These are phyloP conservation scores for Arachis stenosperma DNA, from an alignment of 306 rosid genomes.

Conservation along the genomic window DNA sequence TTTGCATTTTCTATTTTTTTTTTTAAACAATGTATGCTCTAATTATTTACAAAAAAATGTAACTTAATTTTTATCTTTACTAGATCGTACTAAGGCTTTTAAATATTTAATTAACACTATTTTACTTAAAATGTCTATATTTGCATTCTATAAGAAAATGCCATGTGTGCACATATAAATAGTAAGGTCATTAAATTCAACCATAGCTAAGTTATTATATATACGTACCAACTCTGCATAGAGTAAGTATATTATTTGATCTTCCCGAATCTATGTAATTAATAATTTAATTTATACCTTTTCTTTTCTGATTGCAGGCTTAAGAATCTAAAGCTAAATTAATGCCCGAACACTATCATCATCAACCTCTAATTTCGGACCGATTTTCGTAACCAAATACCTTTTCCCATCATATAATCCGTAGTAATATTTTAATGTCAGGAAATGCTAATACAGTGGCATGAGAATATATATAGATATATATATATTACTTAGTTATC, in stretches of 20 bases:
- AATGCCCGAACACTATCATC: conserved; percentile 41
- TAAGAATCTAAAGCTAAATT: conserved; percentile 66
- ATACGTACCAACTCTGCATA: neutral
- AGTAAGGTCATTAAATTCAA: neutral
- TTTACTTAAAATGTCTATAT: neutral
- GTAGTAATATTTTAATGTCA: neutral
- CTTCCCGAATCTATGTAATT: conserved; percentile 11
- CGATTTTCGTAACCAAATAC: conserved; percentile 22
- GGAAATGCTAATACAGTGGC: too few relatives aligned
- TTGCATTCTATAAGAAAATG: neutral
- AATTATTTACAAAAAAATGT: neutral
- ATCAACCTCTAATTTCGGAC: conserved; percentile 27
- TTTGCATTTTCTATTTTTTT: conserved; percentile 5
- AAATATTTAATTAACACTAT: too few relatives aligned
- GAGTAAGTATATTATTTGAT: neutral
- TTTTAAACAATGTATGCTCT: neutral
- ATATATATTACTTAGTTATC: neutral
- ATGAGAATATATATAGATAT: too few relatives aligned
- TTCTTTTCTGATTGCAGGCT: conserved; percentile 53
- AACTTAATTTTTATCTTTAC: too few relatives aligned
- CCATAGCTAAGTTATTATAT: neutral
- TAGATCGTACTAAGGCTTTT: too few relatives aligned
- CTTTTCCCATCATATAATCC: neutral
- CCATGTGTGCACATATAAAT: too few relatives aligned
- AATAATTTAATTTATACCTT: neutral